Evolutionary conservation across 169 alveolate genomes (phyloP).

Genomic region (Theileria equi): DNA sequence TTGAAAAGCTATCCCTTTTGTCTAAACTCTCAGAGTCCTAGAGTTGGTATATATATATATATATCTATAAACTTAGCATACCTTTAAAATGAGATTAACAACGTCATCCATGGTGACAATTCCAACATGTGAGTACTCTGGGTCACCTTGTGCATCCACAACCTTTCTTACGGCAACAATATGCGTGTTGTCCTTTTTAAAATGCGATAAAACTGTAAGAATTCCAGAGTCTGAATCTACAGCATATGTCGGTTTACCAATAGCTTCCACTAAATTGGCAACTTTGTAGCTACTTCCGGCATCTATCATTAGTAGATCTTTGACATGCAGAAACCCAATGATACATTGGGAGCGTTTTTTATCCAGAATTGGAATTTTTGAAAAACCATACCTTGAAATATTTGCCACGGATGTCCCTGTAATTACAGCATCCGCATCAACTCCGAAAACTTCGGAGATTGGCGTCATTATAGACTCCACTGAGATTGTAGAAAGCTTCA

Average conservation of each 20-base stretch:
- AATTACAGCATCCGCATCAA: slow-evolving; percentile 53
- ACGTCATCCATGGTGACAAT: slow-evolving; percentile 66
- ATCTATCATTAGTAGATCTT: slow-evolving; percentile 66
- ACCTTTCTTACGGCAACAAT: slow-evolving; percentile 72
- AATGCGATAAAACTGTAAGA: slow-evolving; percentile 24
- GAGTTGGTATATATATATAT: no score
- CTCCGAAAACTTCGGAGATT: slow-evolving; percentile 61
- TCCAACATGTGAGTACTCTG: slow-evolving; percentile 69
- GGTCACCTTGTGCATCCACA: slow-evolving; percentile 58
- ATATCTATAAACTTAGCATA: background rate
- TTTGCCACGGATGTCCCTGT: slow-evolving; percentile 52
- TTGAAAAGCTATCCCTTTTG: no score
- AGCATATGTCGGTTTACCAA: slow-evolving; percentile 59
- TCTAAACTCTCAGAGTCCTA: no score
- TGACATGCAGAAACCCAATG: slow-evolving; percentile 61
- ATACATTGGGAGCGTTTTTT: slow-evolving; percentile 35
- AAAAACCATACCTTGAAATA: slow-evolving; percentile 68
- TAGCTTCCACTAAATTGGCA: slow-evolving; percentile 20
- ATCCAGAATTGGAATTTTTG: slow-evolving; percentile 71
- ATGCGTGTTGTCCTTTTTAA: slow-evolving; percentile 38
- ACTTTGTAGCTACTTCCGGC: slow-evolving; percentile 34
- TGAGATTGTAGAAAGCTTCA: slow-evolving; percentile 58
- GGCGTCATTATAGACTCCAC: slow-evolving; percentile 72
- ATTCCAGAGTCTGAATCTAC: slow-evolving; percentile 41
- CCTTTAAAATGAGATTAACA: slow-evolving; percentile 43